These are phyloP conservation scores for Prunella vulgaris DNA, from an alignment of 257 asterid genomes.

Conservation along the genomic window DNA sequence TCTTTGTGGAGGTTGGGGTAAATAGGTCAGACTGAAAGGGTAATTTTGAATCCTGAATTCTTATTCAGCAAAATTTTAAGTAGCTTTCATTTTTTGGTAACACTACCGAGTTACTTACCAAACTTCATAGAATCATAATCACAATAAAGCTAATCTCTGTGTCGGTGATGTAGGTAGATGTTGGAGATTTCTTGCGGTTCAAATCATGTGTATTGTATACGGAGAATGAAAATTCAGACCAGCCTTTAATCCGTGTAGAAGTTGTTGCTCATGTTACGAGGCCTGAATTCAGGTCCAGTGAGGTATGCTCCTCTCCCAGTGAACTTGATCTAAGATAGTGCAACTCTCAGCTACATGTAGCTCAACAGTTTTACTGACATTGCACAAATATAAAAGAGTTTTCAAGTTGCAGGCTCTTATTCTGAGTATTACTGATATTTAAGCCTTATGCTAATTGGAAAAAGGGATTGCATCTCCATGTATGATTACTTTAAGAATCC, in stretches of 20 bases:
- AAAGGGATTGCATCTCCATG: neutral
- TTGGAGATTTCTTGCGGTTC: constrained; percentile 92
- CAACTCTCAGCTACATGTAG: neutral
- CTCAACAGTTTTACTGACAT: neutral
- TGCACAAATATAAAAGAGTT: neutral
- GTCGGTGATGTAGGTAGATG: constrained; percentile 70
- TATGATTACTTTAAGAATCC: too few species aligned
- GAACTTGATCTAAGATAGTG: neutral
- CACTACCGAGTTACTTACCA: neutral
- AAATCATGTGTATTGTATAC: constrained; percentile 84
- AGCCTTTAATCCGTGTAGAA: constrained; percentile 75
- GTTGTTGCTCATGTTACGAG: constrained; percentile 95
- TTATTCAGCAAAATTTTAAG: neutral
- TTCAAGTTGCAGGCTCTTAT: neutral
- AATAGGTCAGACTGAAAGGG: neutral
- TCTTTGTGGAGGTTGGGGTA: neutral
- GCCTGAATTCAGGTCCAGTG: constrained; percentile 90
- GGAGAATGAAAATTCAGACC: constrained; percentile 58
- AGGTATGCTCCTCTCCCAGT: constrained; percentile 45
- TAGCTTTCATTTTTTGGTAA: neutral
- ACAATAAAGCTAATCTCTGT: neutral
- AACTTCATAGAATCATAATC: neutral
- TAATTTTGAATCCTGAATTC: neutral
- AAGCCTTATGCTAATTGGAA: neutral
- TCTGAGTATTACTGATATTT: neutral